Evolutionary conservation across 2,329 filamentous ascomycete genomes (phyloP).

Genomic region (Cercospora sojina): DNA sequence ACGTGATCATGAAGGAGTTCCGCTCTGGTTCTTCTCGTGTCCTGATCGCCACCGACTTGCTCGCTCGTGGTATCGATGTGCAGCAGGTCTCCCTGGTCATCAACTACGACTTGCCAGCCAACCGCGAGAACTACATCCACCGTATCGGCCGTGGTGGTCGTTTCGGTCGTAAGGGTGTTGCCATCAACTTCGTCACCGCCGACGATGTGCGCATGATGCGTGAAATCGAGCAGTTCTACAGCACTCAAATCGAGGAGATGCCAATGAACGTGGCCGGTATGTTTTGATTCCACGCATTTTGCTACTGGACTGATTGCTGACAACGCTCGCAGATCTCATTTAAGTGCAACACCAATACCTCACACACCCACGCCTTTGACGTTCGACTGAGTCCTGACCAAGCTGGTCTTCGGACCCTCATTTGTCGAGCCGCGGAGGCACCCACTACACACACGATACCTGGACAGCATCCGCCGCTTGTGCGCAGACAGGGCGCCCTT

Average conservation of each 20-base stretch:
- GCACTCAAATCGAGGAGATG: constrained; percentile 99
- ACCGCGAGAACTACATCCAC: constrained; percentile 99
- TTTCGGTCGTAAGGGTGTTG: constrained; percentile 99
- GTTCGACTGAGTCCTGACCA: constrained; percentile 29
- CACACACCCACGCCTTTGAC: constrained; percentile 24
- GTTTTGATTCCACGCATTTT: constrained; percentile 33
- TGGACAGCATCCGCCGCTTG: constrained; percentile 23
- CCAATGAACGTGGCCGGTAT: constrained; percentile 81
- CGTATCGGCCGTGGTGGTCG: constrained; percentile 98
- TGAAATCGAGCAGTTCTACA: constrained; percentile 99
- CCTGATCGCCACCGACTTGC: constrained; percentile 93
- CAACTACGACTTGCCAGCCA: constrained; percentile 98
- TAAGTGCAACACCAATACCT: constrained; percentile 32
- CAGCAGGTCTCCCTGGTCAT: constrained; percentile 99
- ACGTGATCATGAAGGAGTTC: constrained; percentile 99
- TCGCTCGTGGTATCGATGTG: constrained; percentile 99
- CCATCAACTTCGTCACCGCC: constrained; percentile 99
- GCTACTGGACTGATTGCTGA: constrained; percentile 10
- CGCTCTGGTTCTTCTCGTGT: constrained; percentile 97
- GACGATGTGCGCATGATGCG: constrained; percentile 99
- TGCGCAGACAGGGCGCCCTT: constrained; percentile 24
- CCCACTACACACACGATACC: constrained; percentile 20
- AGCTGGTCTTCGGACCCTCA: constrained; percentile 9
- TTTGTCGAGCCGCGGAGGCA: constrained; percentile 25
- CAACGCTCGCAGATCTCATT: constrained; percentile 48